phyloP scores from a whole-genome alignment of 2,329 filamentous ascomycete species.

The Aureobasidium namibiae region DNA sequence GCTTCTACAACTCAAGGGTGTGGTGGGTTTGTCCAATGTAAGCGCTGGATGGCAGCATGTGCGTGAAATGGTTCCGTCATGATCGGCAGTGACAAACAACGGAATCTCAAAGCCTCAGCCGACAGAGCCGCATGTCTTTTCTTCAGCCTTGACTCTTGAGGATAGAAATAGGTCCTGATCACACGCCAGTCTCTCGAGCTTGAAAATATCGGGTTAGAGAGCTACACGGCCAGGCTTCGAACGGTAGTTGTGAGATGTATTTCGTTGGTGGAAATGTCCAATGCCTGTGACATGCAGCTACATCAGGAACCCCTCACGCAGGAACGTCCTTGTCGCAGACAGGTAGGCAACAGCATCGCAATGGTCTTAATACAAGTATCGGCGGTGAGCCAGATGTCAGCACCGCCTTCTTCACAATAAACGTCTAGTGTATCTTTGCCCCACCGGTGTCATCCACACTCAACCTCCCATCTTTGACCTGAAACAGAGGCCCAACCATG shows the following conservation, averaged over 20 bases:
- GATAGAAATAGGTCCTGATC: not conserved
- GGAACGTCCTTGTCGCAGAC: not conserved
- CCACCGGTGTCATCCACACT: not conserved
- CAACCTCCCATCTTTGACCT: not conserved
- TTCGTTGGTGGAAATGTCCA: too few relatives aligned
- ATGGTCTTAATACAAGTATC: not conserved
- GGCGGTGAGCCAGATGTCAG: not conserved
- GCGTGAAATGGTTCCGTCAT: not conserved
- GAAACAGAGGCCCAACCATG: not conserved
- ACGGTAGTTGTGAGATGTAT: not conserved
- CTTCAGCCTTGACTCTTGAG: not conserved
- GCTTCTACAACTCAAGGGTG: not conserved
- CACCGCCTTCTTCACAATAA: not conserved
- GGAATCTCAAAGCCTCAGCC: not conserved
- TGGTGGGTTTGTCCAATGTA: not conserved
- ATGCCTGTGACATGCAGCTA: not conserved
- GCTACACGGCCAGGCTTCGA: not conserved
- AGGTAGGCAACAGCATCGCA: not conserved
- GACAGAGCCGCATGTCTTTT: not conserved
- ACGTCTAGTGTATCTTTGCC: too few relatives aligned
- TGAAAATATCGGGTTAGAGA: not conserved
- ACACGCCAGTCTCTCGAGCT: not conserved
- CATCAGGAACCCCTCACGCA: not conserved
- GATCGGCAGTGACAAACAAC: not conserved
- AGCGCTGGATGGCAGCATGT: not conserved